A percentile compares a stretch with the other conserved stretches of the same genome.
Evolutionary conservation across 441 rosid genomes (phyloP).

Genomic region (Populus hybrid): DNA sequence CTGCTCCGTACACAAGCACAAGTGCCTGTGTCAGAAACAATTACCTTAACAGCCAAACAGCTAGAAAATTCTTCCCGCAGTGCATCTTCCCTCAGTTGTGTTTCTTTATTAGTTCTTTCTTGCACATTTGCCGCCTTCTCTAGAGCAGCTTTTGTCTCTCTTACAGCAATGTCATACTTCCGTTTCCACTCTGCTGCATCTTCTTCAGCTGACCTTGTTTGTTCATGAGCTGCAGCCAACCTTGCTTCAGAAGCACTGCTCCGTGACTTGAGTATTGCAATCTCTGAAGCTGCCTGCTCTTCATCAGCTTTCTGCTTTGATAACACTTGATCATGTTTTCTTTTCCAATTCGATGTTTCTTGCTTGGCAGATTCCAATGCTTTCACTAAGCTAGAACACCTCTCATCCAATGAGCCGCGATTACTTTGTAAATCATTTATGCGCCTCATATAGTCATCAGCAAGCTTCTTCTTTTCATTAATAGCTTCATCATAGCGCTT

Average conservation of each 20-base stretch:
- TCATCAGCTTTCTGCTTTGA: conserved; percentile 79
- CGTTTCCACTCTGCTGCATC: conserved; percentile 96
- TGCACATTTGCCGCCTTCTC: conserved; percentile 93
- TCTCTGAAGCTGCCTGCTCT: conserved; percentile 72
- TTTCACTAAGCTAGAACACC: conserved; percentile 72
- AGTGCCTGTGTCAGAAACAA: conserved; percentile 7
- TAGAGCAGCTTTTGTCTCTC: conserved; percentile 88
- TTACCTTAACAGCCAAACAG: conserved; percentile 69
- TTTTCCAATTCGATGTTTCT: conserved; percentile 72
- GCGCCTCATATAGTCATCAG: conserved; percentile 77
- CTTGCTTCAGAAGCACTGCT: conserved; percentile 96
- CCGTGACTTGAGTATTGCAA: conserved; percentile 72
- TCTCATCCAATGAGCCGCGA: conserved; percentile 74
- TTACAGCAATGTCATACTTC: conserved; percentile 82
- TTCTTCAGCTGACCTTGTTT: conserved; percentile 81
- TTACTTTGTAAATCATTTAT: conserved; percentile 77
- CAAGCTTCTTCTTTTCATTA: conserved; percentile 84
- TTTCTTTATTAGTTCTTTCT: conserved; percentile 77
- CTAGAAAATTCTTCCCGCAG: conserved; percentile 70
- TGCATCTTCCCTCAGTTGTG: conserved; percentile 85
- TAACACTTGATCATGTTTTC: conserved; percentile 69
- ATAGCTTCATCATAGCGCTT: conserved; percentile 94
- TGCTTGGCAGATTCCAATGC: conserved; percentile 72
- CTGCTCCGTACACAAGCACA: not conserved
- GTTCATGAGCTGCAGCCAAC: conserved; percentile 93